Conservation (phyloP, 2,329 filamentous ascomycete species). For the Sporothrix dimorphospora region DNA sequence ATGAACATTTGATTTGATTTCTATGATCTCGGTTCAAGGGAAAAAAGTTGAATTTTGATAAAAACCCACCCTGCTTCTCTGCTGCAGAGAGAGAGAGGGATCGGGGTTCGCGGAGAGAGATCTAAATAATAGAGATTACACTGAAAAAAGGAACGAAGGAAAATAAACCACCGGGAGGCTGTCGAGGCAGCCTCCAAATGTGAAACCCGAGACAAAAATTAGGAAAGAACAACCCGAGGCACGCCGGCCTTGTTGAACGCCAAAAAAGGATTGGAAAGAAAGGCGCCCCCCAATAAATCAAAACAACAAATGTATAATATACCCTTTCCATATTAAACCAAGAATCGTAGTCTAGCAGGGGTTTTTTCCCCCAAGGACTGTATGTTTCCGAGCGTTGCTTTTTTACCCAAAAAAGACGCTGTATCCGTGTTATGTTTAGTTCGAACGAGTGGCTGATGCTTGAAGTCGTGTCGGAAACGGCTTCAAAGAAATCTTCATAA, state of each 20-base stretch:
- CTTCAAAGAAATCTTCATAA: too few species aligned
- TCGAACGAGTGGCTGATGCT: background rate
- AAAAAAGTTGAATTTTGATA: background rate
- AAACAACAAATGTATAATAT: background rate
- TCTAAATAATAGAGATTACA: background rate
- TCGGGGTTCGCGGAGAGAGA: background rate
- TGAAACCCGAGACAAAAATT: background rate
- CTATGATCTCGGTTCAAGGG: too few species aligned
- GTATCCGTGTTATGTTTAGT: background rate
- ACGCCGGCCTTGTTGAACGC: constrained; percentile 9
- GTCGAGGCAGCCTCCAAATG: background rate
- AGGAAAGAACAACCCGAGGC: background rate
- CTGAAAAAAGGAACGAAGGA: background rate
- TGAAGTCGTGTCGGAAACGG: background rate
- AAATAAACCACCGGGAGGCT: background rate
- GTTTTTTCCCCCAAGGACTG: background rate
- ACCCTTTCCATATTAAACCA: background rate
- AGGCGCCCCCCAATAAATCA: constrained; percentile 6
- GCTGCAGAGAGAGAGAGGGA: background rate
- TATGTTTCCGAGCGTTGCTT: too few species aligned
- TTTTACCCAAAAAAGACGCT: constrained; percentile 7
- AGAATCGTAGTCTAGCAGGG: background rate
- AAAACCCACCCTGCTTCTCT: background rate
- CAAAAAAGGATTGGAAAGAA: background rate
- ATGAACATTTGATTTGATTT: background rate